phyloP scores from a whole-genome alignment of 768 basidiomycete species.

The Pulveroboletus frians region DNA sequence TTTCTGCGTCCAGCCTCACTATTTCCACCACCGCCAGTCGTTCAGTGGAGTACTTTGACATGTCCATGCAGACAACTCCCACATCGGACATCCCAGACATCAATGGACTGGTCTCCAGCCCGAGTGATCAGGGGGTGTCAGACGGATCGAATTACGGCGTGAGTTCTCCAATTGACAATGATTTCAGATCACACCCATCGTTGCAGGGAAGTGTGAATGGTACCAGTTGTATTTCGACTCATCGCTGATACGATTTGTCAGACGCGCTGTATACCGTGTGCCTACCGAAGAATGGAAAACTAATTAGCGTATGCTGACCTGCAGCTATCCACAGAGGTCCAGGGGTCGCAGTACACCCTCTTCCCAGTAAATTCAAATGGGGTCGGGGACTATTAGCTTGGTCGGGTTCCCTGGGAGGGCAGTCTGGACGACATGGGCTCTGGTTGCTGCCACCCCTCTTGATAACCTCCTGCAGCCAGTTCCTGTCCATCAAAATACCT shows the following conservation, averaged over 20 bases:
- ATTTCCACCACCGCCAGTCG: constrained; percentile 21
- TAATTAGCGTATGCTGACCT: background rate
- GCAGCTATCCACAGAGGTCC: background rate
- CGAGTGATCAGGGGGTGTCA: constrained; percentile 41
- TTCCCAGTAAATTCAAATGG: background rate
- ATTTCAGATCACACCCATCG: constrained; percentile 11
- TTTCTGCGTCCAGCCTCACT: constrained; percentile 26
- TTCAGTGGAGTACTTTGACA: constrained; percentile 26
- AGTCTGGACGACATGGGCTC: background rate
- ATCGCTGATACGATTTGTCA: constrained; percentile 5
- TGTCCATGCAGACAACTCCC: constrained; percentile 29
- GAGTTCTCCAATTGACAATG: constrained; percentile 32
- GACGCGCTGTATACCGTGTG: background rate
- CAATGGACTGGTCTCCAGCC: constrained; percentile 52
- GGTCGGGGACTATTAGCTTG: background rate
- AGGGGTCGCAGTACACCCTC: background rate
- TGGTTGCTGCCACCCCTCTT: background rate
- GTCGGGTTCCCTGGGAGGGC: too few species aligned
- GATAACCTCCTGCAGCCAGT: background rate
- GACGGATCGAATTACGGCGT: constrained; percentile 64
- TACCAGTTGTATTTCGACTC: too few species aligned
- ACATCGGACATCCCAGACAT: constrained; percentile 50
- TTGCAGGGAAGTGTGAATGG: too few species aligned
- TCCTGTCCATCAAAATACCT: background rate
- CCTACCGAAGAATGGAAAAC: background rate